phyloP scores from a whole-genome alignment of 169 alveolate genomes.

The Plasmodium blacklocki region DNA sequence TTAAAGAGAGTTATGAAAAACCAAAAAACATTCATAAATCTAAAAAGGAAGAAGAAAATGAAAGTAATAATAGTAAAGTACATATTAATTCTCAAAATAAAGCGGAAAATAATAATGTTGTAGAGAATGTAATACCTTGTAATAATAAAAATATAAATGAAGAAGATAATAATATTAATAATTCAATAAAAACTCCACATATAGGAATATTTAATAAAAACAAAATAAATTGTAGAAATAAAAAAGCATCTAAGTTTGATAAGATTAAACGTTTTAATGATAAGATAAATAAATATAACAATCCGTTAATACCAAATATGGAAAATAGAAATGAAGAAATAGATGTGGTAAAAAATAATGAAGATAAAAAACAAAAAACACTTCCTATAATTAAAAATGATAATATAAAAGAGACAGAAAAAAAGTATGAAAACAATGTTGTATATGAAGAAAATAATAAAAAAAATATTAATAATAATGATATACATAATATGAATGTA shows the following conservation, averaged over 20 bases:
- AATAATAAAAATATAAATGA: background rate
- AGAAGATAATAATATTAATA: background rate
- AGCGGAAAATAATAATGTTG: no score
- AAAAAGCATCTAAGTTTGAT: background rate
- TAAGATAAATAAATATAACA: no score
- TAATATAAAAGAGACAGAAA: background rate
- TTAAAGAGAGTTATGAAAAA: background rate
- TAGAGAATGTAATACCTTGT: no score
- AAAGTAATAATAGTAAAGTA: background rate
- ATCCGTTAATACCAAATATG: no score
- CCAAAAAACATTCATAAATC: background rate
- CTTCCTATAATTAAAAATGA: background rate
- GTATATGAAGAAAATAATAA: background rate
- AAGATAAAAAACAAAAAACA: background rate
- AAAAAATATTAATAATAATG: background rate
- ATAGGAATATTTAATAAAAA: background rate
- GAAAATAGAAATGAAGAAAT: no score
- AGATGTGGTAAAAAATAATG: no score
- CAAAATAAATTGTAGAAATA: slow-evolving; percentile 1
- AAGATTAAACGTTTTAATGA: background rate
- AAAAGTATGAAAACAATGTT: no score
- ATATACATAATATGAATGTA: background rate
- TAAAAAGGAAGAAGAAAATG: background rate
- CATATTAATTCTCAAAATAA: background rate
- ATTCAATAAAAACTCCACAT: background rate